Evolutionary conservation across 192 early-diverging fungal genomes (phyloP), one percentile per base, ranked within the genome.

Genomic region (Pecoramyces ruminantium): DNA sequence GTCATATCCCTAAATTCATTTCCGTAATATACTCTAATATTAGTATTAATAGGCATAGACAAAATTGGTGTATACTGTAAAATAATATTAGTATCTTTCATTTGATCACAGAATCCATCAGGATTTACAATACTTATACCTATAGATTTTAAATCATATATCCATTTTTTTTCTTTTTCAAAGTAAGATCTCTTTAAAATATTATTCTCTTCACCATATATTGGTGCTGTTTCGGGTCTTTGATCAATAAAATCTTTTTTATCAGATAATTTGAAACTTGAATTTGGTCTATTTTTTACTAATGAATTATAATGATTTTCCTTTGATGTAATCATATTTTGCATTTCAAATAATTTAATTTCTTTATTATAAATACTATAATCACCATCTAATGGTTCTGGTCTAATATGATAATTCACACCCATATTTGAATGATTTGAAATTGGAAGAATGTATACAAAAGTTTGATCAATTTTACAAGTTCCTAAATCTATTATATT

Each of bases 351-450:
- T 78, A 28, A 3, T 28, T 29, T 2, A 4, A 77, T 21, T 29
- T 86, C 87, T 8, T 87, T 79, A 30, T 81, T 80, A 77, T 86
- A 88, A 0, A 88, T 38, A 25, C 27, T 29, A 86, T 88, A 90
- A 80, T 89, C 84, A 28, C 83, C 80, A 39, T 83, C 39, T 21
- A 58, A 51, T 4, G 89, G 88, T 78, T 89, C 86, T 18, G 90
- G 90, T 79, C 90, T 79, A 28, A 91, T 30, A 79, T 88, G 85
- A 80, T 84, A 92, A 27, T 78, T 28, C 3, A 88, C 84, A 30
- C 90, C 90, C 29, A 91, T 82, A 80, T 92, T 92, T 28, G 89
- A 89, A 13, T 83, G 77, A 80, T 92, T 92, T 17, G 82, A 77
- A 8, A 92, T 84, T 3, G 84, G 83, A 16, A 92, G 38, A 5